Base-by-base conservation (phyloP, 108 stramenopile genomes). In the Chaetoceros muelleri region DNA sequence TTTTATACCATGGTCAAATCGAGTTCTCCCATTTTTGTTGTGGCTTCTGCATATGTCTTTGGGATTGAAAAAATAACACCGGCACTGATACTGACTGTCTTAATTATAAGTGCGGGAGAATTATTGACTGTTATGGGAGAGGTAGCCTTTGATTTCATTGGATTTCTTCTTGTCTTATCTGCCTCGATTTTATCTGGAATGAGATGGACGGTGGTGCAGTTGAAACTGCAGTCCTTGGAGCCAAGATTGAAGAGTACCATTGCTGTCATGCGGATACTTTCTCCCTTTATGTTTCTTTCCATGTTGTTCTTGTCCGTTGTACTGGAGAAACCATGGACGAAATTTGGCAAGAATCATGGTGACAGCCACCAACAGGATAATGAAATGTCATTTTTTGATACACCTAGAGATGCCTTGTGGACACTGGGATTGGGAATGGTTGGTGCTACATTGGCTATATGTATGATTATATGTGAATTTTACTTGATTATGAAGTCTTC, bases 1-100 rank as follows among this genome's bases (percentile, higher is more conserved):
- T 87, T 88, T 60, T 94, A 90, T 48, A 90, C 88, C 2, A 90
- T 94, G 85, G 73, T 90, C 53, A 94, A 94, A 61, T 72, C 86
- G 28, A 84, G 84, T 5, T 76, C 84, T 44, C 88, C 93, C 3
- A 63, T 94, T 21, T 94, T 87, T 80, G 86, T 88, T 21, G 52
- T 90, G 24, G 40, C 59, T 0, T 90, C 84, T 76, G 93, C 88
- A 3, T 81, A 80, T 55, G 22, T 84, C 2, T 86, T 94, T 65
- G 84, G 84, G 2, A 73, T 94, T 57, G 85, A 88, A 65, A 65
- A 69, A 40, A 82, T 93, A 2, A 82, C 91, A 0, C 84, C 70
- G 66, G 64, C 60, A n/a, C 72, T 92, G 46, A 55, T 92, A 28
- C 47, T 67, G 20, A 84, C 87, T 3, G 78, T 84, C 53, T 45